Evolutionary conservation across 2,329 filamentous ascomycete genomes (phyloP), one percentile per base, ranked within the genome.

Genomic region (Cladosporium sp.): DNA sequence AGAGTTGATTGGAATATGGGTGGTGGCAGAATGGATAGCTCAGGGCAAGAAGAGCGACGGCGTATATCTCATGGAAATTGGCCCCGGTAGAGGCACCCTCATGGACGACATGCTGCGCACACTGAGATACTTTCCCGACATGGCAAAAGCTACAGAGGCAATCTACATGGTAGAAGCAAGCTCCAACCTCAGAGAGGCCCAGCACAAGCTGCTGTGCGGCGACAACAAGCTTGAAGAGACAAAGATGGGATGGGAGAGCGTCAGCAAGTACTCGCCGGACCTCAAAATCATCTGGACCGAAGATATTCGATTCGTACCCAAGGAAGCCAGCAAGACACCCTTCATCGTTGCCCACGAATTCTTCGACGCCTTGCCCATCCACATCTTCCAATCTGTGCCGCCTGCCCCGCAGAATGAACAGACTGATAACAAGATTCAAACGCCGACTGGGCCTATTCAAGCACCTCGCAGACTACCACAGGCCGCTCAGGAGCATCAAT

Each of bases 271-370:
- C 65, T 79, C 81, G 22, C 75, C 78, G 11, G 77, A 86, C 13
- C 83, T 88, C 34, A 71, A 69, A n/a, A 82, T 96, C 37, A 80
- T 89, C 43, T 98, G 93, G 93, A 86, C 88, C 9, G 89, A 97
- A 68, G 88, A 91, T 58, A 86, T 95, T 63, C 83, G 87, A 59
- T 81, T 89, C n/a, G 79, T 95, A 14, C 88, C 89, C 0, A 79
- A 81, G 59, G 61, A 68, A 38, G 72, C 82, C 18, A 77, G 79
- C 55, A 87, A 86, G 66, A 87, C 84, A 18, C 92, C 93, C 1
- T 95, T 97, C 69, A 95, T 98, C 56, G 82, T 97, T 45, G 93
- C 93, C 4, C 93, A 98, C 68, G 93, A 98, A 68, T 97, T 98
- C 77, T 98, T 98, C 73, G 93, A 98, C 62, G 93, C 93, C 2